Percentiles rank a stretch among this genome's conserved stretches.
These are phyloP conservation scores for Plasmopara halstedii DNA, from an alignment of 352 stramenopile species.

Conservation along the genomic window DNA sequence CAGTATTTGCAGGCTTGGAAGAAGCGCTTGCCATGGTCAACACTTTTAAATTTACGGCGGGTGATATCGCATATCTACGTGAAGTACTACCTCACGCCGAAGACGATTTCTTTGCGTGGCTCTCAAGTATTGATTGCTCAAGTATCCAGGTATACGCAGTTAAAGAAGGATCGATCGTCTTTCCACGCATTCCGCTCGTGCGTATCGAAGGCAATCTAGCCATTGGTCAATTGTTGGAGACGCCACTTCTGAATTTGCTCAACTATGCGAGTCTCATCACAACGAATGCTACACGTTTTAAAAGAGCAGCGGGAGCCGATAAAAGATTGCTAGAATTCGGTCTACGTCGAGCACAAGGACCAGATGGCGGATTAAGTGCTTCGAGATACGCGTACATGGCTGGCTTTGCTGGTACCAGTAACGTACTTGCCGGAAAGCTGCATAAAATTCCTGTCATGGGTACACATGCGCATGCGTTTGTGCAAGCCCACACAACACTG, in stretches of 20 bases:
- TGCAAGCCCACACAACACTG: slow-evolving; percentile 92
- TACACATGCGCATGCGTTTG: slow-evolving; percentile 97
- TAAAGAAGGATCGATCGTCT: slow-evolving; percentile 94
- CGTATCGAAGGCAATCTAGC: slow-evolving; percentile 91
- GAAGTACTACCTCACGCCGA: slow-evolving; percentile 85
- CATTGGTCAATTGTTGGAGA: slow-evolving; percentile 97
- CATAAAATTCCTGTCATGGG: slow-evolving; percentile 93
- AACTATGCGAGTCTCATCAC: slow-evolving; percentile 97
- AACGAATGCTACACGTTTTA: slow-evolving; percentile 97
- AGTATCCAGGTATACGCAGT: slow-evolving; percentile 91
- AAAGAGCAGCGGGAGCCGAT: slow-evolving; percentile 83
- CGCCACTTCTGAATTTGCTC: slow-evolving; percentile 95
- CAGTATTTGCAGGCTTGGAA: slow-evolving; percentile 90
- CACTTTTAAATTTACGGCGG: slow-evolving; percentile 89
- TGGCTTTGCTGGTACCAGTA: slow-evolving; percentile 97
- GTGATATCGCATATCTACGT: slow-evolving; percentile 93
- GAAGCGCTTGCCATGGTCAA: slow-evolving; percentile 90
- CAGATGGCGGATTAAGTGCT: slow-evolving; percentile 95
- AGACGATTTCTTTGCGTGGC: slow-evolving; percentile 93
- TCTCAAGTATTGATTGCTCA: slow-evolving; percentile 90
- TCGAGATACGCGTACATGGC: slow-evolving; percentile 97
- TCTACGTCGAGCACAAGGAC: slow-evolving; percentile 90
- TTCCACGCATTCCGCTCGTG: slow-evolving; percentile 93
- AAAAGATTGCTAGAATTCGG: slow-evolving; percentile 92
- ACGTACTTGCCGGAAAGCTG: slow-evolving; percentile 95